Conservation (phyloP, 2,329 filamentous ascomycete species). For the Dothideomycetes sp. region DNA sequence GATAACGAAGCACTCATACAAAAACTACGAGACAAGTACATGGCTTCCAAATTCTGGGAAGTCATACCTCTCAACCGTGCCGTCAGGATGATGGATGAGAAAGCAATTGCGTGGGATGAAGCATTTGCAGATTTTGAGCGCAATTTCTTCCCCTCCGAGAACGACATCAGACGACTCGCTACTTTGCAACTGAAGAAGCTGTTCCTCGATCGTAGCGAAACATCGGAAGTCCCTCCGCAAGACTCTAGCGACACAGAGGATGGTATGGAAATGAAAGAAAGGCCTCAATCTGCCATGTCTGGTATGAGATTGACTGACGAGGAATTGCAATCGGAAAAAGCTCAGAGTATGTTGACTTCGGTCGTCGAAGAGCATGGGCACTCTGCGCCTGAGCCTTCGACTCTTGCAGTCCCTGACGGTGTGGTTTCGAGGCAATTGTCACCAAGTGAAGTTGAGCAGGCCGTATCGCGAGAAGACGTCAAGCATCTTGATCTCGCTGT, state of each 20-base stretch:
- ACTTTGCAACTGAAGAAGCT: slow-evolving; percentile 90
- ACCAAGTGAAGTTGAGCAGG: slow-evolving; percentile 25
- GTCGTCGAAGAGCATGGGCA: slow-evolving; percentile 53
- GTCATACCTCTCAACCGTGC: slow-evolving; percentile 87
- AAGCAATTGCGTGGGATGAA: slow-evolving; percentile 86
- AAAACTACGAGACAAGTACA: slow-evolving; percentile 82
- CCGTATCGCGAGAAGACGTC: slow-evolving; percentile 43
- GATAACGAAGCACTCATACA: slow-evolving; percentile 66
- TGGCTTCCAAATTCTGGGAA: slow-evolving; percentile 91
- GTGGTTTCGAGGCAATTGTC: slow-evolving; percentile 20
- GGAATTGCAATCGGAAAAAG: slow-evolving; percentile 45
- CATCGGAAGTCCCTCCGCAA: slow-evolving; percentile 40
- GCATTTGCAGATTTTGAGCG: slow-evolving; percentile 84
- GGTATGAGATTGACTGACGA: slow-evolving; percentile 35
- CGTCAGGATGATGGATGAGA: slow-evolving; percentile 83
- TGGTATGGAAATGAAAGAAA: slow-evolving; percentile 40
- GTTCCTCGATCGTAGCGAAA: slow-evolving; percentile 78
- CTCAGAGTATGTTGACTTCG: slow-evolving; percentile 54
- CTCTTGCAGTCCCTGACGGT: too few species aligned
- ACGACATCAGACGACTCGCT: slow-evolving; percentile 86
- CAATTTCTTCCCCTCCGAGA: slow-evolving; percentile 88
- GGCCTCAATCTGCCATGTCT: slow-evolving; percentile 23
- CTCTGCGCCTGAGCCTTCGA: neutral
- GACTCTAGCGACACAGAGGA: slow-evolving; percentile 51
- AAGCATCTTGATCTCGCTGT: slow-evolving; percentile 54